Base-by-base conservation (phyloP, 495 filamentous ascomycete species). In the Aspergillus saccharolyticus region DNA sequence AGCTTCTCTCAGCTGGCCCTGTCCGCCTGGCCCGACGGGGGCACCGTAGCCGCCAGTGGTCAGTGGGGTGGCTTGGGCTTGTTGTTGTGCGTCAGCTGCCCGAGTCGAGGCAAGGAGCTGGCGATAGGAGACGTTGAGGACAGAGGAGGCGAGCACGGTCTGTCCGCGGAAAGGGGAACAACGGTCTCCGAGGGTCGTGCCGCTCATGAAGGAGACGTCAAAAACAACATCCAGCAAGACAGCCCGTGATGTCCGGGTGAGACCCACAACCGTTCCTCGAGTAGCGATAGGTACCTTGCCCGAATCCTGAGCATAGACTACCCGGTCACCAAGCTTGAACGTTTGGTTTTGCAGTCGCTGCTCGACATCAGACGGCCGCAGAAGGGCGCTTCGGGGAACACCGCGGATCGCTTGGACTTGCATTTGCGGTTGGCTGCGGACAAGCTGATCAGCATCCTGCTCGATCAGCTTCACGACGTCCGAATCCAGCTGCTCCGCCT, bases 121-220 rank as follows among this genome's bases (percentile, higher is more conserved):
- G 55, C 81, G 83, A 61, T 92, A 78, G 8, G 87, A 86, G 42
- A 97, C 69, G 68, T 99, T 99, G 16, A 99, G 85, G 19, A 96
- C 89, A 0, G 89, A 86, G 10, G 85, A 83, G 17, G 85, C 79
- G 1, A 89, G 83, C 10, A 99, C 91, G 0, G 95, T 97, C 67
- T 94, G 92, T 42, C 95, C 95, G 42, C 95, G 85, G 85, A 97
- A 97, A 6, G 89, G 89, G n/a, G 90, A 89, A 70, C 95, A 97
- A 21, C 95, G 85, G 21, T 89, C 90, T 56, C 88, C 86, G 14
- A 99, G 80, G 0, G 87, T 91, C 0, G 90, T 96, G 52, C 93
- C 95, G 57, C 89, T 91, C 91, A 99, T 97, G 70, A 99, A 99
- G 3, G 89, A 88, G 17, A 81, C 80, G 66, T 99, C 95, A 66